Percentiles rank a stretch among this genome's conserved stretches.
Evolutionary conservation across 352 stramenopile genomes (phyloP).

Genomic region (Phytophthora meadii): DNA sequence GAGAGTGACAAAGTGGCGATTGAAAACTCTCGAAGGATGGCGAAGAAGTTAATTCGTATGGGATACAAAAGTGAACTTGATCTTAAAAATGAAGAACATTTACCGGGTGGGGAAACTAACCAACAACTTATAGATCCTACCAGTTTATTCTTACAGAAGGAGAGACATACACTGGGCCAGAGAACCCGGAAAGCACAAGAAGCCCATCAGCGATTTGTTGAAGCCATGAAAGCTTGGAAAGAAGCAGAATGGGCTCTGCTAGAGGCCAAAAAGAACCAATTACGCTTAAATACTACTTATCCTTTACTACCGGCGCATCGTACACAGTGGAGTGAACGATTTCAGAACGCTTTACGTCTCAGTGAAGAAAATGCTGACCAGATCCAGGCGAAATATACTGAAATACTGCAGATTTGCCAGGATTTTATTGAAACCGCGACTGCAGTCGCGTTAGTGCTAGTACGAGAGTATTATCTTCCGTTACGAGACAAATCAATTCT

Average conservation of each 20-base stretch:
- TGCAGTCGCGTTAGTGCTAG: slow-evolving; percentile 73
- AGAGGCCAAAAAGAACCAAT: slow-evolving; percentile 59
- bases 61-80: slow-evolving; percentile 47
- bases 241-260: slow-evolving; percentile 69
- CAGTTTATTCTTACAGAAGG: slow-evolving; percentile 58
- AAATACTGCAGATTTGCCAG: slow-evolving; percentile 86
- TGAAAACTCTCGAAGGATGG: slow-evolving; percentile 48
- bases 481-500: slow-evolving; percentile 84
- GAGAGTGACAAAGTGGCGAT: slow-evolving; percentile 49
- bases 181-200: slow-evolving; percentile 61
- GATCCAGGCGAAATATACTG: slow-evolving; percentile 83
- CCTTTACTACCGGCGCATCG: slow-evolving; percentile 58
- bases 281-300: slow-evolving; percentile 50
- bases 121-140: slow-evolving; percentile 37
- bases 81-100: slow-evolving; percentile 13
- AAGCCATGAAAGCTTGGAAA: slow-evolving; percentile 79
- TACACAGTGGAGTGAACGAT: slow-evolving; percentile 68
- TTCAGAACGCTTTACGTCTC: slow-evolving; percentile 58
- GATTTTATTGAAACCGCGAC: slow-evolving; percentile 88
- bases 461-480: slow-evolving; percentile 83
- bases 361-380: slow-evolving; percentile 46
- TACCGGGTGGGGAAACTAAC: slow-evolving; percentile 12
- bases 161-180: slow-evolving; percentile 55
- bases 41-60: slow-evolving; percentile 73
- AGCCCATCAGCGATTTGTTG: slow-evolving; percentile 58